Percentiles rank a stretch among this genome's conserved stretches.
These are phyloP conservation scores for Lachnellula occidentalis DNA, from an alignment of 2,329 filamentous ascomycete species.

Conservation along the genomic window DNA sequence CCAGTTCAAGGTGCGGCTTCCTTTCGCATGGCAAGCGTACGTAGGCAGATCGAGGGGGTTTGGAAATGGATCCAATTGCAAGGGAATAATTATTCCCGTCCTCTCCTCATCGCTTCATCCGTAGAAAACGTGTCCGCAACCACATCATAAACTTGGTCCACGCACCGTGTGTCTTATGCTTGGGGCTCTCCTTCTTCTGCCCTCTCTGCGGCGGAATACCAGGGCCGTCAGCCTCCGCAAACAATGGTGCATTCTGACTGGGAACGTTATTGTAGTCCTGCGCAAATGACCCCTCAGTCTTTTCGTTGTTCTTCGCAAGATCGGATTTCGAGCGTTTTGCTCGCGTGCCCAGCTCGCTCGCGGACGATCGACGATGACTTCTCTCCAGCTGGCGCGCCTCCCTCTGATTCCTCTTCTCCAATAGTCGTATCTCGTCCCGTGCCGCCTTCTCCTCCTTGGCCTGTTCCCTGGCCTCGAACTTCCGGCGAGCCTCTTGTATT, in stretches of 20 bases:
- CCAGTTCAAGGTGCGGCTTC: background rate
- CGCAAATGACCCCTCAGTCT: constrained; percentile 18
- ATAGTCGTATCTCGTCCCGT: constrained; percentile 51
- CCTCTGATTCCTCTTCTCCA: constrained; percentile 53
- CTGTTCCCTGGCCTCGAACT: constrained; percentile 57
- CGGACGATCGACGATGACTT: constrained; percentile 28
- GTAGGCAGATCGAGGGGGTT: background rate
- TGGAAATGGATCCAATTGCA: background rate
- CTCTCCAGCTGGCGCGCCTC: constrained; percentile 49
- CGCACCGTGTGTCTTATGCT: constrained; percentile 54
- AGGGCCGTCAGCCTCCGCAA: constrained; percentile 2
- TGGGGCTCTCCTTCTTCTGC: constrained; percentile 27
- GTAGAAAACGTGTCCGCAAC: constrained; percentile 53
- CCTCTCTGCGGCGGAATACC: background rate
- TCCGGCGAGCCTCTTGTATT: constrained; percentile 55
- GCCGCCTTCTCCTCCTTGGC: constrained; percentile 59
- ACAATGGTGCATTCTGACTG: constrained; percentile 4
- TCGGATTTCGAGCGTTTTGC: constrained; percentile 35
- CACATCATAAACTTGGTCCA: constrained; percentile 61
- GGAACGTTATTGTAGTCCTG: constrained; percentile 17
- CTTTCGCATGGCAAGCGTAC: background rate
- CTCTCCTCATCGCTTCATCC: constrained; percentile 24
- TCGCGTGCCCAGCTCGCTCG: constrained; percentile 35
- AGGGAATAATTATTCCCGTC: background rate
- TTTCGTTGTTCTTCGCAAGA: constrained; percentile 24